Base-by-base conservation (phyloP, 1,284 basidiomycete genomes). In the Phellopilus nigrolimitatus region DNA sequence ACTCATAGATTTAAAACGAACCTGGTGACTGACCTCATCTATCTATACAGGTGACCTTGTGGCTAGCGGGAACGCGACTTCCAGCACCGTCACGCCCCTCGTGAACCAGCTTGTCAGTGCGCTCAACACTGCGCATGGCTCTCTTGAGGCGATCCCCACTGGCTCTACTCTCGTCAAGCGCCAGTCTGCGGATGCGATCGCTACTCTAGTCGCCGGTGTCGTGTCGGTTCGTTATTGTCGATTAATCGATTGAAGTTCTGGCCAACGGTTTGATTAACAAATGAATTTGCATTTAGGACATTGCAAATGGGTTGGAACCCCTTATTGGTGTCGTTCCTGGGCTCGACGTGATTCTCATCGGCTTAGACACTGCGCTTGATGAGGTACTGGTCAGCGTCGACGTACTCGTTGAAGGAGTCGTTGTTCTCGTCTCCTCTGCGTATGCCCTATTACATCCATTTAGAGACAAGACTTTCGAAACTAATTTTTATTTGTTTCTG, bases 311-410 rank as follows among this genome's bases (percentile, higher is more conserved):
- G 1, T 31, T 48, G 9, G 17, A 19, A 12, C 21, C 51, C 8
- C 25, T 49, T 21, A 38, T 25, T 24, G 27, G 21, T 21, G 40
- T n/a, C 15, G 33, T 53, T 13, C 40, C 51, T 21, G 17, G 43
- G n/a, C 53, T 60, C 17, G 57, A 50, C 4, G 36, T 5, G 12
- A 46, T 60, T 12, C 38, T 59, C 33, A n/a, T 53, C 25, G 54
- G 52, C 8, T 31, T 60, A 30, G 57, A 59, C 44, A 30, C 36
- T 15, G 34, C 57, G 3, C 49, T 60, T 21, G 48, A 44, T 30
- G 49, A 56, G 22, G 48, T 57, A 13, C 37, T 60, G 24, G 38
- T 44, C 6, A 51, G 57, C n/a, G 51, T 60, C 25, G 41, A 43
- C 8, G 40, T 37, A 19, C 47, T 60, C 31, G 55, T 57, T 5